A percentile compares a stretch with the other conserved stretches of the same genome.
Evolutionary conservation across 805 yeast genomes (phyloP).

Genomic region (Wickerhamiella domercqiae): DNA sequence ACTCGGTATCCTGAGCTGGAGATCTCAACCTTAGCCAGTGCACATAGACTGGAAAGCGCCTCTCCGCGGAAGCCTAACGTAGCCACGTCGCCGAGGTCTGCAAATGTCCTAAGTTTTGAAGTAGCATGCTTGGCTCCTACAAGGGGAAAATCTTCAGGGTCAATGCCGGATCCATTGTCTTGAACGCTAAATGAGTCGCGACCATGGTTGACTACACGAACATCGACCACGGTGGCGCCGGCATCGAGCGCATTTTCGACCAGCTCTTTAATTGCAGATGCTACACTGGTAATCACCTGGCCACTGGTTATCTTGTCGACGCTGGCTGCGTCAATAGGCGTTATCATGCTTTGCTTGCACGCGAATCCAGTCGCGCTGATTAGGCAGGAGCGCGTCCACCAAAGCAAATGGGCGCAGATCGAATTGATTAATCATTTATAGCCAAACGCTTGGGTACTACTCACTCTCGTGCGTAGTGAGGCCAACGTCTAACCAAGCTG

Average conservation of each 20-base stretch:
- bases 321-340: conserved; percentile 35
- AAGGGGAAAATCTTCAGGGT: conserved; percentile 29
- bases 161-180: conserved; percentile 67
- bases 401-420: too few relatives aligned
- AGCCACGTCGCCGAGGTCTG: conserved; percentile 25
- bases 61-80: conserved; percentile 65
- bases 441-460: too few relatives aligned
- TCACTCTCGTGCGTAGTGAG: too few relatives aligned
- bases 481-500: too few relatives aligned
- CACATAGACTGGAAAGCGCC: conserved; percentile 42
- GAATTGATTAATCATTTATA: too few relatives aligned
- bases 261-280: conserved; percentile 68
- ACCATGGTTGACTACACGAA: conserved; percentile 58
- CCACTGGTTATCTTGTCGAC: conserved; percentile 76
- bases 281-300: conserved; percentile 73
- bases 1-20: conserved; percentile 43
- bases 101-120: conserved; percentile 33
- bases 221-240: conserved; percentile 46
- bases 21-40: conserved; percentile 32
- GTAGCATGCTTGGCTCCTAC: conserved; percentile 39
- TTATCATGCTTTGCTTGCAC: conserved; percentile 19
- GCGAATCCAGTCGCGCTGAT: too few relatives aligned
- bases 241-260: conserved; percentile 85
- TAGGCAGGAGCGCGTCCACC: too few relatives aligned
- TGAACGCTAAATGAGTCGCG: conserved; percentile 49